phyloP scores from a whole-genome alignment of 148 eudicot species.

The Fagopyrum homotropicum region DNA sequence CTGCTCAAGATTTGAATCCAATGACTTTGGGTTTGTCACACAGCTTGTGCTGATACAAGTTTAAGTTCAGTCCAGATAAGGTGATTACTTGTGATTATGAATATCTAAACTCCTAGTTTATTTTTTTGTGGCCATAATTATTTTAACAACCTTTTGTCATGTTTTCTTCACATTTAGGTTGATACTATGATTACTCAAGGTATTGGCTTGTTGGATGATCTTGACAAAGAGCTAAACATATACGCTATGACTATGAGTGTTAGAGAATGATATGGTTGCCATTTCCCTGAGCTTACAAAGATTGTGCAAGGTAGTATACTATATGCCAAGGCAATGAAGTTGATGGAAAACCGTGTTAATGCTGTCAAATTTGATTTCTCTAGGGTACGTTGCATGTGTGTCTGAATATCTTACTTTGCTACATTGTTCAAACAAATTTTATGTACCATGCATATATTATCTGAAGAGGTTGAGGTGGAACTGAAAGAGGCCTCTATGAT shows the following conservation, averaged over 20 bases:
- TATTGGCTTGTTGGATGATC: slow-evolving; percentile 51
- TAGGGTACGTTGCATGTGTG: slow-evolving; percentile 41
- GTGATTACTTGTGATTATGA: slow-evolving; percentile 23
- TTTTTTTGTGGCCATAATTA: neutral
- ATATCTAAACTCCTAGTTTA: neutral
- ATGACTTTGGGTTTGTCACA: slow-evolving; percentile 99
- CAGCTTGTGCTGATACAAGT: slow-evolving; percentile 83
- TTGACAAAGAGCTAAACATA: slow-evolving; percentile 56
- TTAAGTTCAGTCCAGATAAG: slow-evolving; percentile 96
- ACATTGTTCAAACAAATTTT: neutral
- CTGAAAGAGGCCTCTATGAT: slow-evolving; percentile 84
- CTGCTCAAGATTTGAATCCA: slow-evolving; percentile 84
- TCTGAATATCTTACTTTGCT: neutral
- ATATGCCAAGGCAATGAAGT: slow-evolving; percentile 81
- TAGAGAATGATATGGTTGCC: slow-evolving; percentile 99
- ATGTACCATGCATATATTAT: slow-evolving; percentile 44
- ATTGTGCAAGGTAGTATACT: slow-evolving; percentile 76
- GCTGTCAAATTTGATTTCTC: slow-evolving; percentile 94
- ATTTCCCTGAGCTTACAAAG: slow-evolving; percentile 96
- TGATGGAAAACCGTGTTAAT: slow-evolving; percentile 75
- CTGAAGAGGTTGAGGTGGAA: slow-evolving; percentile 81
- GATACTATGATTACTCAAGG: slow-evolving; percentile 99
- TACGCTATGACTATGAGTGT: slow-evolving; percentile 78
- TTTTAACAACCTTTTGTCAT: neutral
- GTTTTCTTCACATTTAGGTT: slow-evolving; percentile 28